Evolutionary conservation across 2,329 filamentous ascomycete genomes (phyloP), one percentile per base, ranked within the genome.

Genomic region (Cladophialophora psammophila): DNA sequence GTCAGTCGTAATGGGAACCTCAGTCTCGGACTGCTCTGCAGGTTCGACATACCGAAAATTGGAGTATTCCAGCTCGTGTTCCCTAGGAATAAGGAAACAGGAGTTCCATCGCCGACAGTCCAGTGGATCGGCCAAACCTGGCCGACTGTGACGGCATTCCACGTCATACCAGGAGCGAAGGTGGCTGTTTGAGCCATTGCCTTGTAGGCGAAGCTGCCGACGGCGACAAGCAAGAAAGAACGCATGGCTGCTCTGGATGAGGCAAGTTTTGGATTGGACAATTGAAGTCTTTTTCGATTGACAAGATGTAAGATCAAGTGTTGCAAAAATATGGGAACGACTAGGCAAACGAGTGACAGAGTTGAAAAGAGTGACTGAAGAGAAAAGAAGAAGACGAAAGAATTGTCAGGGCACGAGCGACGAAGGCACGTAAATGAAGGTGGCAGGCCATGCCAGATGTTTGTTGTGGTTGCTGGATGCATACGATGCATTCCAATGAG

Each of bases 41-140:
- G 52, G 18, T 20, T 48, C 50, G 55, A 69, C 64, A 45, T 66
- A 72, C 71, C 64, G 62, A 69, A 69, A 42, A 72, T 57, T 31
- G 65, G 38, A 35, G 40, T 59, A 12, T 62, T 65, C 65, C 64
- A 70, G 35, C 54, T 69, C 5, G 60, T 58, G 59, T 72, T 72
- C 15, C 67, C 69, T 32, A 72, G 53, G 54, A 65, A 63, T 20
- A 72, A 52, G 20, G 68, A 64, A 12, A 72, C 68, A 8, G 66
- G 63, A 2, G 55, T 55, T 6, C 66, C 66, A 56, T 71, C 61
- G 8, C 71, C 71, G 31, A 63, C 52, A 36, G 66, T 66, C 64
- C 65, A 73, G 7, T 63, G 55, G 60, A 73, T 69, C 2, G 65
- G 63, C 68, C 67, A 68, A 31, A 67, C 34, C 34, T 70, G 60